phyloP scores from a whole-genome alignment of 2,329 filamentous ascomycete species.

The Claviceps maximensis region DNA sequence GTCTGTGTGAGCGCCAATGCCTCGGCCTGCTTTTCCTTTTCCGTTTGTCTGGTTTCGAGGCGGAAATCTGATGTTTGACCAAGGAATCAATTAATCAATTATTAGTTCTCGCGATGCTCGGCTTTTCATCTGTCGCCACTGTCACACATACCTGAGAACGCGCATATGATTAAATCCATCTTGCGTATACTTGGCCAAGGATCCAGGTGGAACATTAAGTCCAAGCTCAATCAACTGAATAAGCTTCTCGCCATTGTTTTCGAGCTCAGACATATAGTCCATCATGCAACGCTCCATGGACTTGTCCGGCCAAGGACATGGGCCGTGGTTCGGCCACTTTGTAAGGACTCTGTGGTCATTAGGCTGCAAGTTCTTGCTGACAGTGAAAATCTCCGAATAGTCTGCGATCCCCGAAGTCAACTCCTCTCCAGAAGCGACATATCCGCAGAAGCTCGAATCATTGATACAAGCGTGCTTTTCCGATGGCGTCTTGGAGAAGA shows the following conservation, averaged over 20 bases:
- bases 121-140: not conserved
- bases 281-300: conserved; percentile 27
- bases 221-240: conserved; percentile 32
- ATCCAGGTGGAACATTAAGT: conserved; percentile 25
- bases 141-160: conserved; percentile 24
- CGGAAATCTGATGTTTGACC: conserved; percentile 16
- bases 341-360: conserved; percentile 25
- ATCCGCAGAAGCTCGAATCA: conserved; percentile 31
- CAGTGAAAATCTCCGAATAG: conserved; percentile 39
- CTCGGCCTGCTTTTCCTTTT: conserved; percentile 34
- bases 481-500: conserved; percentile 23
- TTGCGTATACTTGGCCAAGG: conserved; percentile 26
- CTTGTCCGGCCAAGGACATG: conserved; percentile 32
- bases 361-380: conserved; percentile 31
- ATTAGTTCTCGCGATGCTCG: not conserved
- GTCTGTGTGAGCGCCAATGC: conserved; percentile 39
- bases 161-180: conserved; percentile 41
- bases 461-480: conserved; percentile 31
- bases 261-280: conserved; percentile 28
- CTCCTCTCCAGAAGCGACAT: conserved; percentile 36
- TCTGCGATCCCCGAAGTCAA: conserved; percentile 35
- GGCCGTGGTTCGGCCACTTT: conserved; percentile 36
- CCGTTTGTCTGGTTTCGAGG: conserved; percentile 25
- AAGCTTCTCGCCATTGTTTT: conserved; percentile 29
- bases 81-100: not conserved